Percentiles rank a stretch among this genome's conserved stretches.
phyloP scores from a whole-genome alignment of 202 grass and related monocot species.

The Schoenoplectus triqueter region DNA sequence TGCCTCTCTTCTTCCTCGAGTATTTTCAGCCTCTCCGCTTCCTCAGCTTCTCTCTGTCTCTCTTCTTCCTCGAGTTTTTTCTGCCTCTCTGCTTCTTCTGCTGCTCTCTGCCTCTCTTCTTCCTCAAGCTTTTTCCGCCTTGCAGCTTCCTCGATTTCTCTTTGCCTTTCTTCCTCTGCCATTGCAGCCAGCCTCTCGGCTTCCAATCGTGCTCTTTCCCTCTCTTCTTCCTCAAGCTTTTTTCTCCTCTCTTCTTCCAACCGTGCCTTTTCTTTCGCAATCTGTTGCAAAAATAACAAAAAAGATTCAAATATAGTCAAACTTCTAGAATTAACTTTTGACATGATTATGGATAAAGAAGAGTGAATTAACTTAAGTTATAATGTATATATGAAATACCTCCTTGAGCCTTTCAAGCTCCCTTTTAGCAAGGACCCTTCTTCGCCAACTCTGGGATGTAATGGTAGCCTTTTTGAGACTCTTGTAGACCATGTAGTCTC shows the following conservation, averaged over 20 bases:
- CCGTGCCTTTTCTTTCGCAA: conserved; percentile 36
- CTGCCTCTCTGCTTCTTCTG: conserved; percentile 30
- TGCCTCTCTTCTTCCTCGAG: conserved; percentile 25
- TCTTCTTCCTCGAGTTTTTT: conserved; percentile 24
- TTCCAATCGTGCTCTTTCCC: conserved; percentile 35
- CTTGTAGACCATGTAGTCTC: conserved; percentile 62
- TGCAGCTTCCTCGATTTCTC: conserved; percentile 35
- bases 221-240: conserved; percentile 34
- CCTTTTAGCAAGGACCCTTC: conserved; percentile 73
- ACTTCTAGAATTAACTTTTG: conserved; percentile 5
- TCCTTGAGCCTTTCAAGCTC: conserved; percentile 78
- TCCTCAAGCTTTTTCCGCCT: conserved; percentile 18
- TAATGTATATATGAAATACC: conserved; percentile 46
- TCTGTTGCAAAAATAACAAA: conserved; percentile 29
- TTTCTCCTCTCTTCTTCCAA: conserved; percentile 37
- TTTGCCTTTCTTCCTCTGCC: conserved; percentile 34
- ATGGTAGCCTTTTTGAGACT: conserved; percentile 59
- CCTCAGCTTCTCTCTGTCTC: not conserved
- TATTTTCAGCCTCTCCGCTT: conserved; percentile 6
- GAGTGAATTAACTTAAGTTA: not conserved
- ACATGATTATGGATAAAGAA: not conserved
- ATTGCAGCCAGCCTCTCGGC: conserved; percentile 32
- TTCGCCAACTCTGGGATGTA: conserved; percentile 84
- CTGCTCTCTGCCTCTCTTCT: conserved; percentile 27
- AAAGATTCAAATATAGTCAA: not conserved